Percentiles rank a stretch among this genome's conserved stretches.
These are phyloP conservation scores for Ophiocordyceps camponoti-saundersi DNA, from an alignment of 2,329 filamentous ascomycete species.

Conservation along the genomic window DNA sequence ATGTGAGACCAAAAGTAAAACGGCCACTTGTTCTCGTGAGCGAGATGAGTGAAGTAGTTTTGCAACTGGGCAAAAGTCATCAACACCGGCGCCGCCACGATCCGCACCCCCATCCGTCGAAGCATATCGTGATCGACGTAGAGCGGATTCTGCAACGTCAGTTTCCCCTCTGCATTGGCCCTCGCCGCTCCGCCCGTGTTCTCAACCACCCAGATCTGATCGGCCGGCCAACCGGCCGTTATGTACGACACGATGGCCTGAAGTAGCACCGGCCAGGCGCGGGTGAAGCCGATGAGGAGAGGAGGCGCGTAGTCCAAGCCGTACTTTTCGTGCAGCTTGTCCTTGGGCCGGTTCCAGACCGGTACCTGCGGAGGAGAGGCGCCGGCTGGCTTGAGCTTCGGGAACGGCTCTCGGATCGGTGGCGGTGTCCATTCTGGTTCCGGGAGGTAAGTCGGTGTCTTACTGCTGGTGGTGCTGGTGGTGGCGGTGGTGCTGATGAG, in stretches of 20 bases:
- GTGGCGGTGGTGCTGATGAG: neutral
- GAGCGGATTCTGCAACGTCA: constrained; percentile 37
- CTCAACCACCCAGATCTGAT: constrained; percentile 39
- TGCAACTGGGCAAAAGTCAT: constrained; percentile 37
- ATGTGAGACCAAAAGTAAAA: constrained; percentile 42
- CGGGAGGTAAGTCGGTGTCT: constrained; percentile 11
- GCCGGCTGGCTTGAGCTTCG: constrained; percentile 15
- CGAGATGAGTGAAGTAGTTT: constrained; percentile 32
- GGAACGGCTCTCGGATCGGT: constrained; percentile 24
- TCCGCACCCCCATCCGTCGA: constrained; percentile 30
- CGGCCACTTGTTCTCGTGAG: constrained; percentile 24
- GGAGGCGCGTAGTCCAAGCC: constrained; percentile 24
- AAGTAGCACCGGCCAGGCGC: constrained; percentile 35
- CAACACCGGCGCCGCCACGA: constrained; percentile 32
- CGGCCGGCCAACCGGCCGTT: constrained; percentile 38
- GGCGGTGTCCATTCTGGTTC: constrained; percentile 16
- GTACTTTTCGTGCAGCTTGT: constrained; percentile 20
- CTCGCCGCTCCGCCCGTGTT: constrained; percentile 37
- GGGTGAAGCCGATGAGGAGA: constrained; percentile 41
- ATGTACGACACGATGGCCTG: constrained; percentile 40
- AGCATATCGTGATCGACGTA: constrained; percentile 35
- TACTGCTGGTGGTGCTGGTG: neutral
- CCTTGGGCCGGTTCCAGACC: constrained; percentile 22
- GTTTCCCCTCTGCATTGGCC: constrained; percentile 28
- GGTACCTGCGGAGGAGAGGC: constrained; percentile 21